A percentile compares a stretch with the other conserved stretches of the same genome.
Evolutionary conservation across 805 yeast species (phyloP).

Genomic region (Ogataea wickerhamii): DNA sequence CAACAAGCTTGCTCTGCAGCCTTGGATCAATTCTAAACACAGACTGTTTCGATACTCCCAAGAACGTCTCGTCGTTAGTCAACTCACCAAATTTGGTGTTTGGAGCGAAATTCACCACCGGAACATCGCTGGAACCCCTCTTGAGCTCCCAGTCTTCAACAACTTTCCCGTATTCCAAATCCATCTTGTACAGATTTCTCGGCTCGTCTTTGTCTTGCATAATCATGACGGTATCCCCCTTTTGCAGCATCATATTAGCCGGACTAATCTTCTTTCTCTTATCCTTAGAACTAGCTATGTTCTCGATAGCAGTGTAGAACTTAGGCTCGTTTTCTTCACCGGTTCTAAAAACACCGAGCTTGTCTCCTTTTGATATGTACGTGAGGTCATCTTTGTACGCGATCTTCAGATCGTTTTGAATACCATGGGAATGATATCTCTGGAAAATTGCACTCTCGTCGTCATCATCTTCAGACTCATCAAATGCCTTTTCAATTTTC

Average conservation of each 20-base stretch:
- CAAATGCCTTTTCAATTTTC: constrained; percentile 1
- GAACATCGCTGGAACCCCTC: constrained; percentile 32
- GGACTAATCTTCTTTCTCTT: constrained; percentile 45
- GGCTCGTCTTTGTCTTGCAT: constrained; percentile 50
- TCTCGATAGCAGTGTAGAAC: constrained; percentile 64
- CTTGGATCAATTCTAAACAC: constrained; percentile 83
- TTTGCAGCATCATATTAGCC: constrained; percentile 68
- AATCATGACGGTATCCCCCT: constrained; percentile 65
- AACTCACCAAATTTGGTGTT: constrained; percentile 70
- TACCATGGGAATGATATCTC: constrained; percentile 24
- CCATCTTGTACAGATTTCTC: constrained; percentile 64
- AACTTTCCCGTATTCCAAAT: constrained; percentile 70
- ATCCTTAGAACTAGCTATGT: constrained; percentile 51
- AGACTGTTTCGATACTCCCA: constrained; percentile 64
- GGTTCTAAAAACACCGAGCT: constrained; percentile 74
- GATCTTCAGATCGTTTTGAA: constrained; percentile 64
- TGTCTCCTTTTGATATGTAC: constrained; percentile 74
- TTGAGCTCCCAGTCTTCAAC: constrained; percentile 80
- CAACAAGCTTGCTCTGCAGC: constrained; percentile 57
- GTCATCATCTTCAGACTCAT: constrained; percentile 32
- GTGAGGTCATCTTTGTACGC: constrained; percentile 70
- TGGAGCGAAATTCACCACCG: constrained; percentile 62
- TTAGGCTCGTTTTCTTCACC: constrained; percentile 50
- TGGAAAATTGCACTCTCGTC: constrained; percentile 31
- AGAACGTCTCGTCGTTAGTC: constrained; percentile 67